Percentiles rank a stretch among this genome's conserved stretches.
phyloP scores from a whole-genome alignment of 2,329 filamentous ascomycete species.

The Aurifilum marmelostoma region DNA sequence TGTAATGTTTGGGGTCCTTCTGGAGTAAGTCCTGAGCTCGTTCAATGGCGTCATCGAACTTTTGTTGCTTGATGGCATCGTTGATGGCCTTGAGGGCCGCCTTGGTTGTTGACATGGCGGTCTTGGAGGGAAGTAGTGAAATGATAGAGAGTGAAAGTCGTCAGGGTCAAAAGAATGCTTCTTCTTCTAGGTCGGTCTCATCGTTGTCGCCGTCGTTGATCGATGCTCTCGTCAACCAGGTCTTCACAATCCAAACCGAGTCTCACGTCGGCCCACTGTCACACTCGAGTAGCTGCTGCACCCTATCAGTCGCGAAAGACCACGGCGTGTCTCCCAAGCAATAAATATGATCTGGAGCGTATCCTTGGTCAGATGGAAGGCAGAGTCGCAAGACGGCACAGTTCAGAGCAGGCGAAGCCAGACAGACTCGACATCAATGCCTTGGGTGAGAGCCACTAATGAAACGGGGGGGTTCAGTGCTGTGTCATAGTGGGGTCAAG shows the following conservation, averaged over 20 bases:
- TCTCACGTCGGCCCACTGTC: not conserved
- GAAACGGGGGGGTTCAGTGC: not conserved
- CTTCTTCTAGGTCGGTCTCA: slow-evolving; percentile 1
- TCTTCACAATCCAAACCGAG: not conserved
- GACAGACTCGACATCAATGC: not conserved
- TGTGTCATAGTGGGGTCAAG: slow-evolving; percentile 17
- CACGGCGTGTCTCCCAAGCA: not conserved
- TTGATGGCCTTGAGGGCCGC: slow-evolving; percentile 80
- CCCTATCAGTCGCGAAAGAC: not conserved
- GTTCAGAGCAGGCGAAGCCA: not conserved
- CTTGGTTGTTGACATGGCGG: slow-evolving; percentile 63
- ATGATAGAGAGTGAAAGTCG: not conserved
- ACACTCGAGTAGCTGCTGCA: not conserved
- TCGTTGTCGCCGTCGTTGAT: not conserved
- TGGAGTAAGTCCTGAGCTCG: slow-evolving; percentile 72
- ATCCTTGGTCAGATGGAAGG: not conserved
- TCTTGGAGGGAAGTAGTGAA: slow-evolving; percentile 14
- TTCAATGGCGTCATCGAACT: slow-evolving; percentile 75
- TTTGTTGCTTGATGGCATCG: slow-evolving; percentile 74
- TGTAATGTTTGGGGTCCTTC: slow-evolving; percentile 78
- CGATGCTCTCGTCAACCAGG: not conserved
- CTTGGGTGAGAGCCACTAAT: not conserved
- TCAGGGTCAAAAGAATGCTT: not conserved
- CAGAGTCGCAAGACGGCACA: not conserved
- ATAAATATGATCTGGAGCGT: not conserved